A percentile compares a stretch with the other conserved stretches of the same genome.
Conservation (phyloP, 2,329 filamentous ascomycete species). For the Plenodomus lindquistii region DNA sequence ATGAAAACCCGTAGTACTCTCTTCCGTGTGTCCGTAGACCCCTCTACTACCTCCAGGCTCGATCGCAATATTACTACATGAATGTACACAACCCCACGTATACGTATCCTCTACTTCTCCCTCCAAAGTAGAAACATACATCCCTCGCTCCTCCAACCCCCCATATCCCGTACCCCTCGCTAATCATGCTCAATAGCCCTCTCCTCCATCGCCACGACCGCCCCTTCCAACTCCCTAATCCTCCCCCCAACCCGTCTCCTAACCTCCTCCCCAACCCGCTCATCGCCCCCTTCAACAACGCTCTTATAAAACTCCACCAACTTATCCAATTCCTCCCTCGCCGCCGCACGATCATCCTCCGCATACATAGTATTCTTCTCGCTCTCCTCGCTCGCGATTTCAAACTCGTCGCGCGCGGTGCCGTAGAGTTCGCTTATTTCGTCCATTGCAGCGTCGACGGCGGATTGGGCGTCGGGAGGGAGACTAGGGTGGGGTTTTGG, state of each 20-base stretch:
- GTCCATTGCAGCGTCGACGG: slow-evolving; percentile 38
- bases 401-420: slow-evolving; percentile 50
- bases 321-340: slow-evolving; percentile 56
- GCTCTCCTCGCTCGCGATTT: slow-evolving; percentile 57
- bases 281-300: slow-evolving; percentile 46
- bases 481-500: slow-evolving; percentile 8
- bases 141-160: background rate
- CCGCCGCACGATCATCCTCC: slow-evolving; percentile 57
- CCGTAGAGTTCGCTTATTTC: slow-evolving; percentile 44
- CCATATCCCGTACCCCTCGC: background rate
- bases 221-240: slow-evolving; percentile 59
- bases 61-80: too few species aligned
- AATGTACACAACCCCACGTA: too few species aligned
- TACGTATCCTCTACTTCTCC: too few species aligned
- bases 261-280: slow-evolving; percentile 53
- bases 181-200: slow-evolving; percentile 54
- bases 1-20: too few species aligned
- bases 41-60: too few species aligned
- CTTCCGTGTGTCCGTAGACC: too few species aligned
- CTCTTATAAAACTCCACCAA: slow-evolving; percentile 53
- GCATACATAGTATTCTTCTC: slow-evolving; percentile 61
- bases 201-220: slow-evolving; percentile 57
- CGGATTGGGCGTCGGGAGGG: slow-evolving; percentile 23
- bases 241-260: slow-evolving; percentile 55
- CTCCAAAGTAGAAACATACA: too few species aligned